phyloP scores from a whole-genome alignment of 306 rosid genomes.

The Vigna trinervia region DNA sequence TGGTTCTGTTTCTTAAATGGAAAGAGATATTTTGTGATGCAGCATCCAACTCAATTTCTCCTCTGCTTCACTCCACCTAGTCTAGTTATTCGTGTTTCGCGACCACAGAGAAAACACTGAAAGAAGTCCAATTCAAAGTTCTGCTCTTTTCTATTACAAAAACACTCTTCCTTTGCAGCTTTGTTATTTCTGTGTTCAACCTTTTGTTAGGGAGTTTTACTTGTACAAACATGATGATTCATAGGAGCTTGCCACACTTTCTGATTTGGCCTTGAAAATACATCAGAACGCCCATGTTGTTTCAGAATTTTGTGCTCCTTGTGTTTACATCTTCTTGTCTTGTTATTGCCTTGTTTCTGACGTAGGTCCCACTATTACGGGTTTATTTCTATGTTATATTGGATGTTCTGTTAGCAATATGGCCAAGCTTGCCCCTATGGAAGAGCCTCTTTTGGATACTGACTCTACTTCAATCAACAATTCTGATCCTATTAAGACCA shows the following conservation, averaged over 20 bases:
- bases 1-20: too few relatives aligned
- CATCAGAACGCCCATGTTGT: slow-evolving; percentile 29
- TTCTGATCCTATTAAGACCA: slow-evolving; percentile 43
- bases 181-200: slow-evolving; percentile 40
- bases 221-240: slow-evolving; percentile 53
- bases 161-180: slow-evolving; percentile 38
- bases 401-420: slow-evolving; percentile 48
- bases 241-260: slow-evolving; percentile 48
- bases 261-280: slow-evolving; percentile 56
- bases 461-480: slow-evolving; percentile 36
- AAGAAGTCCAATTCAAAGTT: slow-evolving; percentile 33
- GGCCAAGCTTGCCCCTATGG: slow-evolving; percentile 51
- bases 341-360: slow-evolving; percentile 63
- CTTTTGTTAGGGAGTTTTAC: slow-evolving; percentile 50
- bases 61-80: slow-evolving; percentile 58
- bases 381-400: slow-evolving; percentile 54
- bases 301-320: slow-evolving; percentile 63
- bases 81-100: slow-evolving; percentile 36
- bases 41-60: slow-evolving; percentile 53
- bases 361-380: slow-evolving; percentile 47
- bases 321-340: slow-evolving; percentile 38
- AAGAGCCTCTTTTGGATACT: slow-evolving; percentile 75
- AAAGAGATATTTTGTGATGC: not conserved
- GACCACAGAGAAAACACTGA: slow-evolving; percentile 31
- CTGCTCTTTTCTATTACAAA: slow-evolving; percentile 36